A percentile compares a stretch with the other conserved stretches of the same genome.
phyloP scores from a whole-genome alignment of 2,329 filamentous ascomycete genomes.

The Penicillium corylophilum region DNA sequence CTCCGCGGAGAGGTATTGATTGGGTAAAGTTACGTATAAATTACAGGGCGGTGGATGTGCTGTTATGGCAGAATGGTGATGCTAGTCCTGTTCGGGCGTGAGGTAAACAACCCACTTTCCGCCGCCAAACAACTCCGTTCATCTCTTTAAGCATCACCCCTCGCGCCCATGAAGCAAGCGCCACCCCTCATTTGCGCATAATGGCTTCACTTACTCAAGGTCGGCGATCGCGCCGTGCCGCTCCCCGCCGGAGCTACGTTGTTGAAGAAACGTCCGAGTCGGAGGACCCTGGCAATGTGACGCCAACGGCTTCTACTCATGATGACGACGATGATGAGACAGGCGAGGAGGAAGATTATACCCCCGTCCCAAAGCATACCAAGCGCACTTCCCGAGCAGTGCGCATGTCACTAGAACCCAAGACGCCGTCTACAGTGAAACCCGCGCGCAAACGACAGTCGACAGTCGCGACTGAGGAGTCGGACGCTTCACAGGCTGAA shows the following conservation, averaged over 20 bases:
- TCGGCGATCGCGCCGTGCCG: slow-evolving; percentile 60
- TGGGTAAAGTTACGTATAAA: slow-evolving; percentile 19
- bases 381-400: slow-evolving; percentile 56
- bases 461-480: slow-evolving; percentile 41
- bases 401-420: slow-evolving; percentile 51
- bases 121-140: slow-evolving; percentile 12
- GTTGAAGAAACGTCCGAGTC: slow-evolving; percentile 79
- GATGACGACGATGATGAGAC: slow-evolving; percentile 59
- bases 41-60: slow-evolving; percentile 28
- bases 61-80: slow-evolving; percentile 36
- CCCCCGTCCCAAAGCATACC: slow-evolving; percentile 65
- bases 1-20: slow-evolving; percentile 11
- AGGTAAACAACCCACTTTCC: slow-evolving; percentile 43
- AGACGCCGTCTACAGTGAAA: slow-evolving; percentile 43
- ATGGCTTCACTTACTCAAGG: slow-evolving; percentile 45
- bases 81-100: slow-evolving; percentile 34
- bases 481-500: slow-evolving; percentile 59
- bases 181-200: slow-evolving; percentile 19
- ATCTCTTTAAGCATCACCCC: slow-evolving; percentile 15
- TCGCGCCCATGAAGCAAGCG: slow-evolving; percentile 30
- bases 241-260: slow-evolving; percentile 68
- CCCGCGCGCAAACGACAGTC: slow-evolving; percentile 43
- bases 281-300: slow-evolving; percentile 55
- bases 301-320: slow-evolving; percentile 41
- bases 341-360: slow-evolving; percentile 78